phyloP scores from a whole-genome alignment of 2,329 filamentous ascomycete genomes.

The Hansfordia pulvinata region DNA sequence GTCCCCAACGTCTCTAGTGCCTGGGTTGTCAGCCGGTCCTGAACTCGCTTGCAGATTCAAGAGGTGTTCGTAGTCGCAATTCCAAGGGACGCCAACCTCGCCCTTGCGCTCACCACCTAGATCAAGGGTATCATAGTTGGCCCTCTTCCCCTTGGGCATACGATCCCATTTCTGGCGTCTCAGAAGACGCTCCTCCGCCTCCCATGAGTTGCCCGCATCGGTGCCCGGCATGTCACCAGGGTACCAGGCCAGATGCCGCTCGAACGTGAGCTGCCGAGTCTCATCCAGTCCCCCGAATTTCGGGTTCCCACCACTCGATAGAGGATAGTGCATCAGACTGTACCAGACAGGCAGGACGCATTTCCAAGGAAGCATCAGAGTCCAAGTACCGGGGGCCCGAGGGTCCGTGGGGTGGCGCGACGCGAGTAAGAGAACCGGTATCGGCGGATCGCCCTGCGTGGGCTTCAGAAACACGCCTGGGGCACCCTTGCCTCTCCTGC shows the following conservation, averaged over 20 bases:
- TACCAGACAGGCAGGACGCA: slow-evolving; percentile 82
- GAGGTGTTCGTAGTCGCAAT: slow-evolving; percentile 71
- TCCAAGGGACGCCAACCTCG: slow-evolving; percentile 70
- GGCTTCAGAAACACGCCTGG: slow-evolving; percentile 50
- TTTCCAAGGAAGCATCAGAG: slow-evolving; percentile 77
- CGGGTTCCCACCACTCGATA: slow-evolving; percentile 68
- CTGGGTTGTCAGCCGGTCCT: slow-evolving; percentile 5
- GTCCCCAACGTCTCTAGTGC: slow-evolving; percentile 7
- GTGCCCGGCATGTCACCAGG: slow-evolving; percentile 76
- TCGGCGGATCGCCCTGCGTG: slow-evolving; percentile 51
- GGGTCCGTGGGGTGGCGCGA: slow-evolving; percentile 32
- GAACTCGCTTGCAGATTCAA: slow-evolving; percentile 23
- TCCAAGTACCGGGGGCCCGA: slow-evolving; percentile 60
- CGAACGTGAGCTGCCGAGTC: slow-evolving; percentile 67
- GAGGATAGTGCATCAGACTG: slow-evolving; percentile 66
- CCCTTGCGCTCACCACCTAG: slow-evolving; percentile 63
- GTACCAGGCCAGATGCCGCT: slow-evolving; percentile 68
- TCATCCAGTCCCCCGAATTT: slow-evolving; percentile 74
- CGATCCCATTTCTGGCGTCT: slow-evolving; percentile 56
- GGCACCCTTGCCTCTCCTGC: slow-evolving; percentile 49
- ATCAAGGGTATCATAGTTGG: slow-evolving; percentile 61
- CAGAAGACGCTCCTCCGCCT: slow-evolving; percentile 47
- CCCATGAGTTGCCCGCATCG: slow-evolving; percentile 66
- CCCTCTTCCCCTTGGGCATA: slow-evolving; percentile 69
- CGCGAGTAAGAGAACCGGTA: slow-evolving; percentile 62